Conservation (phyloP, 2,329 filamentous ascomycete genomes). For the Aureobasidium namibiae region DNA sequence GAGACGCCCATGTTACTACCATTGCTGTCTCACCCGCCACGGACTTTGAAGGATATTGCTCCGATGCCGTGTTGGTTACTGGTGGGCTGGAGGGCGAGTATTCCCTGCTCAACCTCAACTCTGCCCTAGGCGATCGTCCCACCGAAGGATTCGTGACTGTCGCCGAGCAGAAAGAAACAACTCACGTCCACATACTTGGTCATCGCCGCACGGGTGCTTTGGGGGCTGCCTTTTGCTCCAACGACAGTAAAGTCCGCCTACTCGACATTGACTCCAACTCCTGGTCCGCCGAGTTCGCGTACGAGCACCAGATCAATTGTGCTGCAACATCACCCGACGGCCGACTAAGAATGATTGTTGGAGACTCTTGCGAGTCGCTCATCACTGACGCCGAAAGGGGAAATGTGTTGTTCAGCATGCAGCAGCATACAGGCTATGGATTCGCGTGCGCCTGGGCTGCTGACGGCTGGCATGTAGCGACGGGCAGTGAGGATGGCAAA, state of each 20-base stretch:
- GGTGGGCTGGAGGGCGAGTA: constrained; percentile 53
- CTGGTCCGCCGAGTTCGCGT: constrained; percentile 48
- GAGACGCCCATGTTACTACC: constrained; percentile 42
- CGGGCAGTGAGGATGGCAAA: constrained; percentile 65
- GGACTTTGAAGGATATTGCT: constrained; percentile 15
- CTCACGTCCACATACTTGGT: constrained; percentile 47
- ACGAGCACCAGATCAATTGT: constrained; percentile 61
- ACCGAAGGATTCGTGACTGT: constrained; percentile 42
- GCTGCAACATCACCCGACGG: constrained; percentile 63
- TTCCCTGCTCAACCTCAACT: constrained; percentile 37
- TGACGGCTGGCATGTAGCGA: constrained; percentile 67
- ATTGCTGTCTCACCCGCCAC: constrained; percentile 34
- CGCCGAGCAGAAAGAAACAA: constrained; percentile 47
- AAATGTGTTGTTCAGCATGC: constrained; percentile 46
- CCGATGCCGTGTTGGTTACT: constrained; percentile 42
- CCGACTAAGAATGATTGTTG: constrained; percentile 63
- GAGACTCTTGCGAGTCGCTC: constrained; percentile 56
- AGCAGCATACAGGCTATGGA: constrained; percentile 59
- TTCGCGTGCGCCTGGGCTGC: constrained; percentile 76
- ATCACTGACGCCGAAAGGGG: constrained; percentile 64
- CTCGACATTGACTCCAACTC: constrained; percentile 50
- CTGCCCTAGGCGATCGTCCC: constrained; percentile 25
- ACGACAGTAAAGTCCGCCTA: constrained; percentile 47
- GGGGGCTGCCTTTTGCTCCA: constrained; percentile 49
- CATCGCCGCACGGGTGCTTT: constrained; percentile 39